Base-by-base conservation (phyloP, 495 filamentous ascomycete genomes). In the Xylaria venustula region DNA sequence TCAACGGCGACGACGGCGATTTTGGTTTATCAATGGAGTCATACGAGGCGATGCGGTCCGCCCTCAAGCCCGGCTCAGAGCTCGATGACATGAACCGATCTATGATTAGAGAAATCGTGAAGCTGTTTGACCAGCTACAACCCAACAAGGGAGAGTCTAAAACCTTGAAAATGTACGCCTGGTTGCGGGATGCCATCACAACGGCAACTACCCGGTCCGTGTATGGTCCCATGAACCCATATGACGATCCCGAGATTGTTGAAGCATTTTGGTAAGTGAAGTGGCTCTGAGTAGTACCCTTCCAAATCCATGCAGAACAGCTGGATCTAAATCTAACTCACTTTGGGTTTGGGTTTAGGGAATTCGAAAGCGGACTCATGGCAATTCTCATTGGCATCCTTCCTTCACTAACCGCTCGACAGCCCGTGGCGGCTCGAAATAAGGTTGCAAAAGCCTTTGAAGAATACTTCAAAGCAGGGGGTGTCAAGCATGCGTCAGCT, bases 151-250 rank as follows among this genome's bases (percentile, higher is more conserved):
- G 42, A 45, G 22, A 54, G 32, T 53, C 46, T 5, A 41, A 25
- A 11, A 54, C 8, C 7, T 14, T 68, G 28, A 49, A 61, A 20
- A 42, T 71, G 19, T 64, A 63, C 36, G 12, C 40, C 15, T 85
- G 80, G 80, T 66, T 78, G 44, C 67, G 63, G 2, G 67, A 76
- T 45, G 67, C 71, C n/a, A 74, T 82, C 9, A 82, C 77, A 0
- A 61, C 68, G 25, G 81, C 82, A 2, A 82, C 77, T n/a, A 83
- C 79, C 0, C 66, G 76, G 15, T 65, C 79, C 6, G 71, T 76
- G 0, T 85, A 84, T 61, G 82, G 83, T 0, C 75, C 75, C 1
- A 41, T 71, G 59, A 84, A 83, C 61, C 83, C 81, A 9, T 84
- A 75, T 58, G 67, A 73, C 30, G 68, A 79, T n/a, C 36, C 60